phyloP scores from a whole-genome alignment of 139 green algal genomes.

The Chlorella sp. region DNA sequence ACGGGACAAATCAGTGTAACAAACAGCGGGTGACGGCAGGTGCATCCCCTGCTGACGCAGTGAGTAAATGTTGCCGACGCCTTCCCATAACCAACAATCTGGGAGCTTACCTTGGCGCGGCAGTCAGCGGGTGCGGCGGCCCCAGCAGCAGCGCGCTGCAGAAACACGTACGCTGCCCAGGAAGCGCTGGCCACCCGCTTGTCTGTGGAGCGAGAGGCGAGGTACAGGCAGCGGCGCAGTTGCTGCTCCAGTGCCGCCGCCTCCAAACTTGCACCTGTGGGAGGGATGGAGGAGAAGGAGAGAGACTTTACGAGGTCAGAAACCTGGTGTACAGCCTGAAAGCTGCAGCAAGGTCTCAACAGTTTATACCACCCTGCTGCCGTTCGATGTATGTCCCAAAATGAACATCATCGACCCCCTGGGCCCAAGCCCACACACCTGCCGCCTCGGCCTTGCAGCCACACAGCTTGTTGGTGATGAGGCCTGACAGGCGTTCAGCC shows the following conservation, averaged over 20 bases:
- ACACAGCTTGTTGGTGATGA: conserved; percentile 49
- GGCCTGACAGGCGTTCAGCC: conserved; percentile 57
- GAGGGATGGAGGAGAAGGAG: background rate
- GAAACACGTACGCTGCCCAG: conserved; percentile 44
- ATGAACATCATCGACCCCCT: too few species aligned
- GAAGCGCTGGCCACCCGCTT: conserved; percentile 32
- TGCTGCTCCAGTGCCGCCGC: conserved; percentile 4
- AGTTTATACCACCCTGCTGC: too few species aligned
- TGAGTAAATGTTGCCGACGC: too few species aligned
- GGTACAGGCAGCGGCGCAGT: conserved; percentile 60
- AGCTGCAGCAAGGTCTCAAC: too few species aligned
- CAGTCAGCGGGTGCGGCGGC: background rate
- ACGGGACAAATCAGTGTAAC: too few species aligned
- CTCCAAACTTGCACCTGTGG: conserved; percentile 12
- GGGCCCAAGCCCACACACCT: background rate
- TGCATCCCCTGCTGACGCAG: too few species aligned
- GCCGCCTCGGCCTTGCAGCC: conserved; percentile 42
- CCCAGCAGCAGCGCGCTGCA: conserved; percentile 43
- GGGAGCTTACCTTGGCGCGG: conserved; percentile 10
- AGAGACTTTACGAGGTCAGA: too few species aligned
- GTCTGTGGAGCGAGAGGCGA: conserved; percentile 58
- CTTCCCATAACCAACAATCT: too few species aligned
- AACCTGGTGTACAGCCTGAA: too few species aligned
- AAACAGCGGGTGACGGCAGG: too few species aligned
- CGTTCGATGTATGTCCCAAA: too few species aligned